Conservation (phyloP, 129 eudicot genomes). For the Lactuca sativa region DNA sequence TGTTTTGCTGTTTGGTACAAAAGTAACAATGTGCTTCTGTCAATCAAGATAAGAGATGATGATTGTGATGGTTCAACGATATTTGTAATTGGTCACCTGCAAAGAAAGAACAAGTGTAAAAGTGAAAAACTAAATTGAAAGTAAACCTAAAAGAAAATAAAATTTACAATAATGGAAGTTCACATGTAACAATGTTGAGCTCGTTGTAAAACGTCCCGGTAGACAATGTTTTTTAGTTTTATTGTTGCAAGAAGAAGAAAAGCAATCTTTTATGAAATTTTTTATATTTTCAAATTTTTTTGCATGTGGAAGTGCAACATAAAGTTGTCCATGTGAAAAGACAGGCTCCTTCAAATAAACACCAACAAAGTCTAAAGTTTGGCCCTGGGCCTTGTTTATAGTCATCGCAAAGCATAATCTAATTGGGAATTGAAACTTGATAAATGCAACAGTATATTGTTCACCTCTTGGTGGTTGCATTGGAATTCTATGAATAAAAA, state of each 20-base stretch:
- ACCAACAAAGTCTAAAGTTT: neutral
- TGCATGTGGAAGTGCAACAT: neutral
- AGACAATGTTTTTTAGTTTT: neutral
- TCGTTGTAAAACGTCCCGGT: neutral
- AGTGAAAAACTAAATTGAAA: too few relatives aligned
- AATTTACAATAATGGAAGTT: neutral
- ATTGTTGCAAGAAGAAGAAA: neutral
- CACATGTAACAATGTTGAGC: neutral
- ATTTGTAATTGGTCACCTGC: too few relatives aligned
- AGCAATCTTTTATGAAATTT: neutral
- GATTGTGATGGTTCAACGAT: too few relatives aligned
- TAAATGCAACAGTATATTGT: neutral
- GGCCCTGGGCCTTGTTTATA: neutral
- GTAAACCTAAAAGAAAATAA: neutral
- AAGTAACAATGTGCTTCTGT: too few relatives aligned
- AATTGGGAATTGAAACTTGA: neutral
- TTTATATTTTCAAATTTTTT: neutral
- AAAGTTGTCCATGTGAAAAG: neutral
- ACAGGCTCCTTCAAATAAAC: neutral
- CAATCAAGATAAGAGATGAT: too few relatives aligned
- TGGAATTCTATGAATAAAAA: conserved; percentile 17
- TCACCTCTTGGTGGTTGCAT: conserved; percentile 13
- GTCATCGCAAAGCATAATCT: conserved; percentile 16
- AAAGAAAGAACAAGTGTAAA: too few relatives aligned
- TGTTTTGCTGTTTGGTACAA: too few relatives aligned